Percentiles rank a stretch among this genome's conserved stretches.
These are phyloP conservation scores for Sporothrix pseudoabietina DNA, from an alignment of 2,329 filamentous ascomycete species.

Conservation along the genomic window DNA sequence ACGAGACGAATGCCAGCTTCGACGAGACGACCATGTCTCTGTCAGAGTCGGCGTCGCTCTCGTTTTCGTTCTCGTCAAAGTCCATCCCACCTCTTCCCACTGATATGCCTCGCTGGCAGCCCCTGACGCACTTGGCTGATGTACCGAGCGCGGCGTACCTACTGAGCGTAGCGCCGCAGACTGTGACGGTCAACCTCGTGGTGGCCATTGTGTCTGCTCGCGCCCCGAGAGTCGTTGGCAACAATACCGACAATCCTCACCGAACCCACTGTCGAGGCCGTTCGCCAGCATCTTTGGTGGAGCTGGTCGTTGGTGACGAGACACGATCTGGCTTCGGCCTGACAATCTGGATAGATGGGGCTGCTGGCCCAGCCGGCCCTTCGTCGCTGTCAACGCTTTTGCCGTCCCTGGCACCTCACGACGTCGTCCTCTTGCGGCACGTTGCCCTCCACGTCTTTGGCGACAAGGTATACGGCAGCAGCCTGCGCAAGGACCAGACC, in stretches of 20 bases:
- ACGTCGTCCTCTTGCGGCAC: slow-evolving; percentile 78
- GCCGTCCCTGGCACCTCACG: slow-evolving; percentile 62
- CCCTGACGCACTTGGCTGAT: slow-evolving; percentile 65
- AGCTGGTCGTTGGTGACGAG: slow-evolving; percentile 82
- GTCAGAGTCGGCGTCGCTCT: background rate
- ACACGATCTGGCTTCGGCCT: slow-evolving; percentile 78
- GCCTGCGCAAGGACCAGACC: slow-evolving; percentile 70
- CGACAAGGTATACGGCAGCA: slow-evolving; percentile 81
- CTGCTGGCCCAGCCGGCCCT: slow-evolving; percentile 35
- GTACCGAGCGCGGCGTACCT: slow-evolving; percentile 70
- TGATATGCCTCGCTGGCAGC: slow-evolving; percentile 40
- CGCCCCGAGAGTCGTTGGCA: slow-evolving; percentile 45
- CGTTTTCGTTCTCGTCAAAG: background rate
- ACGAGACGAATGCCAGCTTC: background rate
- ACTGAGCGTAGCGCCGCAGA: slow-evolving; percentile 70
- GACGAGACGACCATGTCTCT: slow-evolving; percentile 28
- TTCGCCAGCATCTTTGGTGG: slow-evolving; percentile 63
- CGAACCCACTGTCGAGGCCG: background rate
- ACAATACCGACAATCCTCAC: background rate
- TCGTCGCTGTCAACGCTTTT: slow-evolving; percentile 42
- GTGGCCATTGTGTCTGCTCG: slow-evolving; percentile 73
- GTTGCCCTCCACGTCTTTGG: slow-evolving; percentile 76
- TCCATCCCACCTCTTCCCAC: slow-evolving; percentile 32
- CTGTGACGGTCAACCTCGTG: slow-evolving; percentile 79
- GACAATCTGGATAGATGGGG: slow-evolving; percentile 72